Percentiles rank a stretch among this genome's conserved stretches.
These are phyloP conservation scores for Pulveroboletus sp. DNA, from an alignment of 768 basidiomycete species.

Conservation along the genomic window DNA sequence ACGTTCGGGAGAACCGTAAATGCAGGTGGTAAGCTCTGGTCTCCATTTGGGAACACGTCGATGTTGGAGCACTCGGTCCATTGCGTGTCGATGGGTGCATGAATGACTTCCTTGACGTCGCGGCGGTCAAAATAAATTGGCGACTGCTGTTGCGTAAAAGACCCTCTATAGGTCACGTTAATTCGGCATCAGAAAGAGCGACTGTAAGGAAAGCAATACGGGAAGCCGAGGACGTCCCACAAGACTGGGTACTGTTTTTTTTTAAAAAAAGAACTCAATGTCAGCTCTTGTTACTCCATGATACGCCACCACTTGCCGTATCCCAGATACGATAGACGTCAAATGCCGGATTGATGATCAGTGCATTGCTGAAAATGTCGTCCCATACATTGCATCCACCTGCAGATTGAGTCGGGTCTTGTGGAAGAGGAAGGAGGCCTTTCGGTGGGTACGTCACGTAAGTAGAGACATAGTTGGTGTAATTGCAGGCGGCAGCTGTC, in stretches of 20 bases:
- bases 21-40: constrained; percentile 55
- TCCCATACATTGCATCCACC: constrained; percentile 66
- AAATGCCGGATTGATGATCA: constrained; percentile 68
- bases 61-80: constrained; percentile 63
- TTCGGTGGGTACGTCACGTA: constrained; percentile 64
- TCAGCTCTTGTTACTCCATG: not conserved
- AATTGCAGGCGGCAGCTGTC: constrained; percentile 52
- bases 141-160: constrained; percentile 49
- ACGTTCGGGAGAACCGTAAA: constrained; percentile 67
- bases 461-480: constrained; percentile 55
- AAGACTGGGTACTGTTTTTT: constrained; percentile 48
- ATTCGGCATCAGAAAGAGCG: not conserved
- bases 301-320: constrained; percentile 34
- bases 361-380: constrained; percentile 55
- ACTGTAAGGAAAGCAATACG: constrained; percentile 36
- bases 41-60: constrained; percentile 59
- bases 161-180: constrained; percentile 38
- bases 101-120: constrained; percentile 63
- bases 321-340: constrained; percentile 76
- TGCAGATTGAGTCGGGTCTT: constrained; percentile 42
- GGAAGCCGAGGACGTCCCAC: constrained; percentile 83
- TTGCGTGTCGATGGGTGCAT: constrained; percentile 55
- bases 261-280: not conserved
- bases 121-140: constrained; percentile 67
- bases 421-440: constrained; percentile 64